Percentiles rank a stretch among this genome's conserved stretches.
phyloP scores from a whole-genome alignment of 2,329 filamentous ascomycete genomes.

The Monilinia fructigena region DNA sequence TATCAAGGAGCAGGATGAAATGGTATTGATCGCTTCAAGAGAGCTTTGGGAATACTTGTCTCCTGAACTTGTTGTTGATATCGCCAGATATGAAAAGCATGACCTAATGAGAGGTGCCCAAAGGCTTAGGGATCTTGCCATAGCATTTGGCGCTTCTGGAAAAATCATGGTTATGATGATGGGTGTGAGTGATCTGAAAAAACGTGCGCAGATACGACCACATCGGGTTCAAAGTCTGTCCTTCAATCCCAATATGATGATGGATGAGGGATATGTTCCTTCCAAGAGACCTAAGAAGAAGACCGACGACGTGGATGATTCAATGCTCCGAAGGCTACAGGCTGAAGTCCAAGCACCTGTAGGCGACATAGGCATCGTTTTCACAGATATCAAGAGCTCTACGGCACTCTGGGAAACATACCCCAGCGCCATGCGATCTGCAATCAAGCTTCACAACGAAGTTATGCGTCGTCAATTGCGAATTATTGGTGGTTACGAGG shows the following conservation, averaged over 20 bases:
- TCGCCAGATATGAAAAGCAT: slow-evolving; percentile 78
- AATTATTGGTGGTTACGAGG: slow-evolving; percentile 93
- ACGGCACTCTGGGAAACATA: slow-evolving; percentile 95
- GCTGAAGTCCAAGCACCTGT: slow-evolving; percentile 88
- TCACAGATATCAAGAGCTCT: slow-evolving; percentile 99
- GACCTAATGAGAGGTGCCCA: slow-evolving; percentile 95
- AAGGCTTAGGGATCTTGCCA: slow-evolving; percentile 89
- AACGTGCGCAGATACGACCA: slow-evolving; percentile 69
- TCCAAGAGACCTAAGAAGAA: slow-evolving; percentile 66
- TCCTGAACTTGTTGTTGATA: slow-evolving; percentile 86
- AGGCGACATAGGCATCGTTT: slow-evolving; percentile 88
- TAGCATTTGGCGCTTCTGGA: slow-evolving; percentile 87
- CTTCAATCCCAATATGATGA: slow-evolving; percentile 72
- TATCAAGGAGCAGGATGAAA: slow-evolving; percentile 86
- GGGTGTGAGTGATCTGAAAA: slow-evolving; percentile 86
- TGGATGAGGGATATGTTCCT: slow-evolving; percentile 67
- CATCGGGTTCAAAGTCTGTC: slow-evolving; percentile 76
- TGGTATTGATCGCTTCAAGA: slow-evolving; percentile 84
- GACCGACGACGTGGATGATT: slow-evolving; percentile 68
- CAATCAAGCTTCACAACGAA: slow-evolving; percentile 96
- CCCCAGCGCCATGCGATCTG: slow-evolving; percentile 90
- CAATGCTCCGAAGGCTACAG: slow-evolving; percentile 80
- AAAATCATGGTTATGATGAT: slow-evolving; percentile 99
- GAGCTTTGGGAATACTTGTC: slow-evolving; percentile 96
- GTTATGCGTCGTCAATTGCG: slow-evolving; percentile 91